These are phyloP conservation scores for Tilletia setariae DNA, from an alignment of 1,284 basidiomycete genomes.

Conservation along the genomic window DNA sequence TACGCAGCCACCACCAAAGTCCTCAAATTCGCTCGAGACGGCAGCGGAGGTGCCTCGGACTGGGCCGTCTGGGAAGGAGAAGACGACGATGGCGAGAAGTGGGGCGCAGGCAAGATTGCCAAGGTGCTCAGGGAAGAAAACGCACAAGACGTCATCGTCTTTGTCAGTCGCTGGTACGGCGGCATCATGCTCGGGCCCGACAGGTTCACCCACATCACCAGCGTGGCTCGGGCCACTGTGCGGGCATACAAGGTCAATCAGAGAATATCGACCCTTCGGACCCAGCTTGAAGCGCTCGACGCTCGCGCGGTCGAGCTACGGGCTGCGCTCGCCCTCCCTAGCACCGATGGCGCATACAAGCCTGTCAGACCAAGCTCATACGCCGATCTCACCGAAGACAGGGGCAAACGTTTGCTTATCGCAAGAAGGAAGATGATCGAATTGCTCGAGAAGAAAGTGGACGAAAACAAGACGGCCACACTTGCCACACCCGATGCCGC, in stretches of 20 bases:
- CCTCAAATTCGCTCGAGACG: slow-evolving; percentile 43
- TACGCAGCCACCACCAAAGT: slow-evolving; percentile 45
- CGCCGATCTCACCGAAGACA: slow-evolving; percentile 32
- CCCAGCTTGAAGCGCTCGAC: slow-evolving; percentile 33
- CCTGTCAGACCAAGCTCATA: slow-evolving; percentile 17
- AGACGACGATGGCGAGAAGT: slow-evolving; percentile 51
- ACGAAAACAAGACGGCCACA: not conserved
- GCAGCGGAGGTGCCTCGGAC: slow-evolving; percentile 44
- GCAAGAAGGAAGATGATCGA: slow-evolving; percentile 36
- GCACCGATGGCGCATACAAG: not conserved
- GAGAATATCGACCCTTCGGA: slow-evolving; percentile 30
- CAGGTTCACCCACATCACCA: slow-evolving; percentile 74
- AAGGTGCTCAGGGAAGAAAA: slow-evolving; percentile 39
- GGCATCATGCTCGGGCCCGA: slow-evolving; percentile 68
- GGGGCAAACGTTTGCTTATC: slow-evolving; percentile 32
- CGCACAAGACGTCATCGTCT: slow-evolving; percentile 44
- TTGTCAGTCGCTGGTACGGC: slow-evolving; percentile 64
- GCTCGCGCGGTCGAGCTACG: slow-evolving; percentile 21
- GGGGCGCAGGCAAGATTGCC: slow-evolving; percentile 43
- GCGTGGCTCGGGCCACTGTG: slow-evolving; percentile 70
- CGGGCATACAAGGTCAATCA: slow-evolving; percentile 65
- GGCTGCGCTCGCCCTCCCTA: not conserved
- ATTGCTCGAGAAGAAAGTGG: slow-evolving; percentile 24
- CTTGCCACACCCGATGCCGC: too few species aligned
- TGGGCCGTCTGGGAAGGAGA: slow-evolving; percentile 42